Conservation (phyloP, 2,329 filamentous ascomycete genomes). For the Claviceps purpurea region DNA sequence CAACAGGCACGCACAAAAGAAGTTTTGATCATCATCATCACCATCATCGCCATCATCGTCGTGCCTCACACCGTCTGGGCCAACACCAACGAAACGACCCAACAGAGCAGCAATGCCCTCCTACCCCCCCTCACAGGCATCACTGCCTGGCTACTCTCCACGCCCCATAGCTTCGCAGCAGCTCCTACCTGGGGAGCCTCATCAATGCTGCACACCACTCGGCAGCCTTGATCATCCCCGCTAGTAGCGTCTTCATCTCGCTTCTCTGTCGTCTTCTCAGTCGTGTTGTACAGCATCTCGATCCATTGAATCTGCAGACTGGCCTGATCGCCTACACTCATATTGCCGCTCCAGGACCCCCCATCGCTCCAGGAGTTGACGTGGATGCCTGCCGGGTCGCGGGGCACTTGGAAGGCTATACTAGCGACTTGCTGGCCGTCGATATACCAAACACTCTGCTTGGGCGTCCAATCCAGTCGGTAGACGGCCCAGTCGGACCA, state of each 20-base stretch:
- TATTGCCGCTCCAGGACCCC: conserved; percentile 45
- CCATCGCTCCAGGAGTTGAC: conserved; percentile 51
- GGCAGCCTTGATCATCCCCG: conserved; percentile 9
- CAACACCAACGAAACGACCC: neutral
- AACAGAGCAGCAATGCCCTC: neutral
- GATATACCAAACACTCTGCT: conserved; percentile 41
- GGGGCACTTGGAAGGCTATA: conserved; percentile 42
- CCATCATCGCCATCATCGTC: neutral
- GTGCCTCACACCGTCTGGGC: neutral
- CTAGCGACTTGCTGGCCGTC: conserved; percentile 35
- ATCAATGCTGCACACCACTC: conserved; percentile 21
- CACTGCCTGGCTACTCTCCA: conserved; percentile 2
- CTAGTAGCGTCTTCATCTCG: neutral
- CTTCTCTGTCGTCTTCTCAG: conserved; percentile 4
- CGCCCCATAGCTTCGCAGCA: conserved; percentile 13
- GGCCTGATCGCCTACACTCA: conserved; percentile 35
- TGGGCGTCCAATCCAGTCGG: conserved; percentile 21
- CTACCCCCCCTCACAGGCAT: neutral
- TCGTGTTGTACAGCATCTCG: conserved; percentile 42
- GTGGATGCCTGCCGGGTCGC: conserved; percentile 36
- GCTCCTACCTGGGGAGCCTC: conserved; percentile 16
- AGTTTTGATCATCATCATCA: neutral
- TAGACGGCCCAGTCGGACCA: conserved; percentile 47
- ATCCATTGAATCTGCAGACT: conserved; percentile 50
- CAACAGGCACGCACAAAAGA: too few species aligned